A percentile compares a stretch with the other conserved stretches of the same genome.
Conservation (phyloP, 257 asterid genomes). For the Solanum dulcamara region DNA sequence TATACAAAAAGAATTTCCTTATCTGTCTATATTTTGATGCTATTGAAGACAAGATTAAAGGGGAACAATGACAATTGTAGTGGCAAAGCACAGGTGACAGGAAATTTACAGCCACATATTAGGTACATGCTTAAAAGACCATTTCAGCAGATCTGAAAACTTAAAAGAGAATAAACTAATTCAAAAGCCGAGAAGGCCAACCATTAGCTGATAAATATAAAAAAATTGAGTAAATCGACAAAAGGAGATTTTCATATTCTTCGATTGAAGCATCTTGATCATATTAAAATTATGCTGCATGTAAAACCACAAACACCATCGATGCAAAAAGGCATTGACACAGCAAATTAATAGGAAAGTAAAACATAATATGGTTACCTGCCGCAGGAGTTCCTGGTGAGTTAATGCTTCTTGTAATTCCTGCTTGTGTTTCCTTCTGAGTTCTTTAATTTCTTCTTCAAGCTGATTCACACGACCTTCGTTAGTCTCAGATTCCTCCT, state of each 20-base stretch:
- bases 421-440: constrained; percentile 77
- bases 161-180: background rate
- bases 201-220: background rate
- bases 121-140: background rate
- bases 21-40: background rate
- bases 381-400: constrained; percentile 84
- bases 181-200: background rate
- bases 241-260: background rate
- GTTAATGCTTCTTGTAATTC: constrained; percentile 74
- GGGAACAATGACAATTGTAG: background rate
- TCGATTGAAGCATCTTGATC: background rate
- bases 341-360: background rate
- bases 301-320: background rate
- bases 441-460: constrained; percentile 69
- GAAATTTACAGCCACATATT: background rate
- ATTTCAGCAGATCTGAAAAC: background rate
- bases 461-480: constrained; percentile 78
- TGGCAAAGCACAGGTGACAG: background rate
- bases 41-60: background rate
- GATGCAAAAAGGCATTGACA: background rate
- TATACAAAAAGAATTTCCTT: background rate
- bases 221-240: background rate
- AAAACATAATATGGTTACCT: constrained; percentile 28
- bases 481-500: constrained; percentile 91
- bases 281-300: background rate